Conservation (phyloP, 2,329 filamentous ascomycete species). For the Sporothrix brasiliensis region DNA sequence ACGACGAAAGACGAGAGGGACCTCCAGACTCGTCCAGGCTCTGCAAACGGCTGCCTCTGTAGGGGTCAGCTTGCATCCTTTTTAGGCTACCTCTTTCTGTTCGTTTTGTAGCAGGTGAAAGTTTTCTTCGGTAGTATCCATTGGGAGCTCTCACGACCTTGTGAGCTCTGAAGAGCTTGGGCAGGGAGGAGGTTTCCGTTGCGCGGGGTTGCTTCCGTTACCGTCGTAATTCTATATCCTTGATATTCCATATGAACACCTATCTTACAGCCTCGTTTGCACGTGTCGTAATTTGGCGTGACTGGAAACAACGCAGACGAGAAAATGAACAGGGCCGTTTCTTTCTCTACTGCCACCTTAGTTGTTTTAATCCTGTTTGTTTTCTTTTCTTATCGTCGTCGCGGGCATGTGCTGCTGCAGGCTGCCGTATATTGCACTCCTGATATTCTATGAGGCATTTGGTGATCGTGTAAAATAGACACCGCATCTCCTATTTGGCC, state of each 20-base stretch:
- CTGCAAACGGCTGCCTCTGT: not conserved
- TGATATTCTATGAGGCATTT: conserved; percentile 17
- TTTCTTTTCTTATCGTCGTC: not conserved
- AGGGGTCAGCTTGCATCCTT: not conserved
- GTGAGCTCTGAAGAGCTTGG: not conserved
- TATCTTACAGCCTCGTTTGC: not conserved
- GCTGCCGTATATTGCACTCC: not conserved
- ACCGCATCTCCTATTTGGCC: not conserved
- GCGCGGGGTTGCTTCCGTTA: not conserved
- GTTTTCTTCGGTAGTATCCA: not conserved
- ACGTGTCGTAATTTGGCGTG: not conserved
- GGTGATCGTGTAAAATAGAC: conserved; percentile 21
- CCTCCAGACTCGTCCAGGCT: not conserved
- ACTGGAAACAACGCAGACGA: not conserved
- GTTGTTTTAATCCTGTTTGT: not conserved
- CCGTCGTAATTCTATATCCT: not conserved
- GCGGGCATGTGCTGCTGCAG: not conserved
- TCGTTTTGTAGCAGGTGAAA: not conserved
- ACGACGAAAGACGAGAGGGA: not conserved
- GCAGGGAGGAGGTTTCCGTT: not conserved
- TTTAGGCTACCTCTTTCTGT: not conserved
- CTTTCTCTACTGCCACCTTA: conserved; percentile 1
- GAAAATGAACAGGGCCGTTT: not conserved
- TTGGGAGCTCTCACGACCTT: not conserved
- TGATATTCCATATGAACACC: not conserved